Evolutionary conservation across 2,329 filamentous ascomycete species (phyloP).

Genomic region (Elsinoe perseae): DNA sequence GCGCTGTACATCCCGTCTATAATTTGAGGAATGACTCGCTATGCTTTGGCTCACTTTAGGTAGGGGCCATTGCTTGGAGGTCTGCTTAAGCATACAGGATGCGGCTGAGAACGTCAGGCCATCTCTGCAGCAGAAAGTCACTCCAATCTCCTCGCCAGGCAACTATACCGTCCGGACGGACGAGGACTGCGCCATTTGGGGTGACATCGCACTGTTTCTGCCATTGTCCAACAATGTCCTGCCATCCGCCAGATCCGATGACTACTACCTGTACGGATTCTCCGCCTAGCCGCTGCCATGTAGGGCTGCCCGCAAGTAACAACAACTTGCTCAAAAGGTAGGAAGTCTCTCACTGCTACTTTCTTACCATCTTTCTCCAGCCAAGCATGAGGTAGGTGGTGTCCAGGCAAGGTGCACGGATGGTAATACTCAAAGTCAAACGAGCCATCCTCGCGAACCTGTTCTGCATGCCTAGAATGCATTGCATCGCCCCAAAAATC

Average conservation of each 20-base stretch:
- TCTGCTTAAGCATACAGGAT: neutral
- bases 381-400: constrained; percentile 30
- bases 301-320: constrained; percentile 18
- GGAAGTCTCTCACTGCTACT: constrained; percentile 24
- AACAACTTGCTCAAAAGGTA: constrained; percentile 20
- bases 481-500: constrained; percentile 24
- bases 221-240: constrained; percentile 22
- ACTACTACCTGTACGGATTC: neutral
- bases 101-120: constrained; percentile 9
- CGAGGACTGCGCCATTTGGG: constrained; percentile 25
- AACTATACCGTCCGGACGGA: constrained; percentile 30
- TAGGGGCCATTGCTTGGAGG: neutral
- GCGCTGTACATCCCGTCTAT: constrained; percentile 6
- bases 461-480: constrained; percentile 9
- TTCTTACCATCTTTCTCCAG: constrained; percentile 19
- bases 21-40: neutral
- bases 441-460: constrained; percentile 7
- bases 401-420: constrained; percentile 27
- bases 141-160: constrained; percentile 21
- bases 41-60: neutral
- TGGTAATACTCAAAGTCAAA: constrained; percentile 7
- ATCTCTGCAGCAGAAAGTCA: neutral
- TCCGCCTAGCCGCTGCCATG: neutral
- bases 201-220: constrained; percentile 18
- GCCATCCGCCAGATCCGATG: constrained; percentile 6